Evolutionary conservation across 2,329 filamentous ascomycete genomes (phyloP), one percentile per base, ranked within the genome.

Genomic region (Monosporascus sp.): DNA sequence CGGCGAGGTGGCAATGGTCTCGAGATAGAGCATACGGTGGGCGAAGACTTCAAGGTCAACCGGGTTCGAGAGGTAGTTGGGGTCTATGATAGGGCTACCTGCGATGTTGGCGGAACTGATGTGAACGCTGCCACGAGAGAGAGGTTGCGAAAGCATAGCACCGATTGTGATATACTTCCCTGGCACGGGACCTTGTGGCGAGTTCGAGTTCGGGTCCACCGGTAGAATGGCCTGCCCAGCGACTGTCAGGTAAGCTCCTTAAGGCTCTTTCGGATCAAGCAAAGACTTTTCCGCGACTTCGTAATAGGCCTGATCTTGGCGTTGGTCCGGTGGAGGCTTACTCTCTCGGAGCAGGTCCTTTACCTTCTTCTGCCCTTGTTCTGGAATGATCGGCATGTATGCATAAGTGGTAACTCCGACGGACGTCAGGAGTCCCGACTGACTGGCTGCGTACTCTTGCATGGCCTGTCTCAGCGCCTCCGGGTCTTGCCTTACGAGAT

Each of bases 81-180:
- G 55, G 43, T 58, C 52, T 20, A 58, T 40, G 4, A 47, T 14
- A 7, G 52, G 57, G 26, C 40, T n/a, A 2, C 14, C 26, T 3
- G 41, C 45, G 2, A 44, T 31, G 7, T 55, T 31, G 16, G 40
- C 31, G 5, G 57, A 59, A 5, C 14, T 14, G 20, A 59, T 57
- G 19, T 59, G 57, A 14, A 52, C 55, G 24, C 54, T 55, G 2
- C 57, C 54, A n/a, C 57, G 56, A 5, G 54, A 56, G 3, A 56
- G 31, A 9, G 56, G 56, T 3, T 59, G 56, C 3, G 54, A 55
- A n/a, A 56, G 50, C 40, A 56, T 55, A 16, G 48, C 48, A 36
- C 47, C 49, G 17, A 59, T 44, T 1, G 49, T 50, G 26, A 57
- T 31, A 45, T 24, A 45, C 6, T 45, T 45, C 20, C 43, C 43